phyloP scores from a whole-genome alignment of 2,329 filamentous ascomycete genomes.

The Xylariaceae sp. region DNA sequence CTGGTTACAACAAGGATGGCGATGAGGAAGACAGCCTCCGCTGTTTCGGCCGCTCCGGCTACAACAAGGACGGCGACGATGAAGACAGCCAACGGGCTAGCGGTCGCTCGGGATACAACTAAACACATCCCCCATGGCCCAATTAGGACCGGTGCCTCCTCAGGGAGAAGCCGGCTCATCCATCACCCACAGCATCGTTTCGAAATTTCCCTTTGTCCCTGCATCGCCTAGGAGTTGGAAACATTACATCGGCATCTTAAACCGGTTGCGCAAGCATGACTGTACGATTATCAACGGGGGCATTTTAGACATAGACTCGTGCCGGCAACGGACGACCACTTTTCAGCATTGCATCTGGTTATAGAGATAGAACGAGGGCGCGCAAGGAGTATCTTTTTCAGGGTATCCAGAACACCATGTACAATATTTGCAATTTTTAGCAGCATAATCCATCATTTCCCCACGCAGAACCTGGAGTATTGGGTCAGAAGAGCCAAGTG shows the following conservation, averaged over 20 bases:
- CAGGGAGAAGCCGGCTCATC: conserved; percentile 7
- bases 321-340: conserved; percentile 17
- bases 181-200: conserved; percentile 8
- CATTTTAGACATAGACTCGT: conserved; percentile 17
- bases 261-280: conserved; percentile 19
- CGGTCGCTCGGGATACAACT: conserved; percentile 18
- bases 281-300: conserved; percentile 19
- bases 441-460: conserved; percentile 36
- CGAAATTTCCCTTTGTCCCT: conserved; percentile 18
- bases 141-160: background rate
- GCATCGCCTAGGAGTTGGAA: conserved; percentile 18
- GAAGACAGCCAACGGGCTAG: conserved; percentile 10
- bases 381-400: conserved; percentile 8
- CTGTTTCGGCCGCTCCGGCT: conserved; percentile 17
- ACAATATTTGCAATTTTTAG: conserved; percentile 6
- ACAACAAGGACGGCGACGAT: conserved; percentile 20
- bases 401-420: conserved; percentile 5
- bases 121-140: conserved; percentile 1
- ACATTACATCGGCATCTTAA: conserved; percentile 22
- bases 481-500: conserved; percentile 13
- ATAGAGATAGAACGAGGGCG: conserved; percentile 17
- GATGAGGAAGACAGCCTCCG: conserved; percentile 18
- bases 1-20: conserved; percentile 26
- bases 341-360: conserved; percentile 14
- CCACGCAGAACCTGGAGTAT: conserved; percentile 48